These are phyloP conservation scores for Candida parachauliodes DNA, from an alignment of 805 yeast species.

Conservation along the genomic window DNA sequence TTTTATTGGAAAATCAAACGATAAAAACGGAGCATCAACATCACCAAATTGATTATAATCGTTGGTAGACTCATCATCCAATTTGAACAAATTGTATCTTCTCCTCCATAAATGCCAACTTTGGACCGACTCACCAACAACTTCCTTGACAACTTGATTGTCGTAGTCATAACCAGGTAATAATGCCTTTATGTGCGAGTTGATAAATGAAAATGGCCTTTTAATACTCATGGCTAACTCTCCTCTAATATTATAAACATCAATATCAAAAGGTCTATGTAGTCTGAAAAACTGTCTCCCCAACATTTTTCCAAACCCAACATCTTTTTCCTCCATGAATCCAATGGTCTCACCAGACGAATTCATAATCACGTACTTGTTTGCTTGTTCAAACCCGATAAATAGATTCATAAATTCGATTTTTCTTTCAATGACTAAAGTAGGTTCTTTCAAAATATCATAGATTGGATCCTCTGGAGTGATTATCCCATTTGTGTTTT, in stretches of 20 bases:
- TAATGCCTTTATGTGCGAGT: conserved; percentile 76
- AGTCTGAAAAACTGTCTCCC: conserved; percentile 78
- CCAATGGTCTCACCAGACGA: conserved; percentile 74
- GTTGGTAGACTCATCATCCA: conserved; percentile 37
- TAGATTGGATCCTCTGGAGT: conserved; percentile 57
- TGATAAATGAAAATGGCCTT: conserved; percentile 84
- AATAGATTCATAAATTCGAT: conserved; percentile 84
- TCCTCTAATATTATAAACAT: conserved; percentile 63
- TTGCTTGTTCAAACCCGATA: conserved; percentile 89
- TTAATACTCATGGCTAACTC: conserved; percentile 61
- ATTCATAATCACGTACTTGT: conserved; percentile 70
- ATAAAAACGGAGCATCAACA: conserved; percentile 81
- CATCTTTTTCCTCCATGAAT: conserved; percentile 76
- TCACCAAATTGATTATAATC: conserved; percentile 76
- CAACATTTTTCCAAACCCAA: conserved; percentile 63
- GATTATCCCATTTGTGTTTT: conserved; percentile 49
- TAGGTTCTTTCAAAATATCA: conserved; percentile 69
- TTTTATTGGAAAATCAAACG: conserved; percentile 79
- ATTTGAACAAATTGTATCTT: conserved; percentile 71
- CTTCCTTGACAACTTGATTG: conserved; percentile 38
- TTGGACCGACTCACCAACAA: conserved; percentile 83
- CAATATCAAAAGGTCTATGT: conserved; percentile 83
- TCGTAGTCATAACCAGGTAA: conserved; percentile 49
- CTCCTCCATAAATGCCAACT: conserved; percentile 96
- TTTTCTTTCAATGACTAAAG: conserved; percentile 81